phyloP scores from a whole-genome alignment of 148 eudicot genomes.

The Linanthus parryae region DNA sequence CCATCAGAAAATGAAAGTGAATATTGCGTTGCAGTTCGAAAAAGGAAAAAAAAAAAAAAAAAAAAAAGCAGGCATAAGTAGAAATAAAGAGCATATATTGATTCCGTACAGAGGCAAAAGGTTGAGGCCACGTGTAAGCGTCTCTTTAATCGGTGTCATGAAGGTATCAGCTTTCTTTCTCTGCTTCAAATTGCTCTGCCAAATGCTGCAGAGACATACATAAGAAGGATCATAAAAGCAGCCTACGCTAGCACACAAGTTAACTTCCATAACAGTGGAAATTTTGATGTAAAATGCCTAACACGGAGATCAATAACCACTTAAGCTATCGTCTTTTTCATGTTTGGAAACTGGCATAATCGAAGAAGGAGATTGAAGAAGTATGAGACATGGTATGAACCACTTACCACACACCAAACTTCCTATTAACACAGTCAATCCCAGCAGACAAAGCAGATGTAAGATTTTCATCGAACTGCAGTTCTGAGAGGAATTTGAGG shows the following conservation, averaged over 20 bases:
- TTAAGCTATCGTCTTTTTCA: too few species aligned
- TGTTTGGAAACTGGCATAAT: too few species aligned
- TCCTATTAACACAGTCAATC: conserved; percentile 40
- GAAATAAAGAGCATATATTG: neutral
- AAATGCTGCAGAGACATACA: conserved; percentile 27
- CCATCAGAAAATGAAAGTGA: neutral
- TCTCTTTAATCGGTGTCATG: conserved; percentile 16
- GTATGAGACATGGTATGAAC: too few species aligned
- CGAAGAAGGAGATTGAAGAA: too few species aligned
- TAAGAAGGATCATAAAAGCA: conserved; percentile 4
- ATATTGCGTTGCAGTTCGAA: too few species aligned
- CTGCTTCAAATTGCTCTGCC: conserved; percentile 21
- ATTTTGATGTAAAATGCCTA: too few species aligned
- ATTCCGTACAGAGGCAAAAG: conserved; percentile 27
- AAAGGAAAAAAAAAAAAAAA: neutral
- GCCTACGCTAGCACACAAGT: too few species aligned
- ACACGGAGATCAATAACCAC: too few species aligned
- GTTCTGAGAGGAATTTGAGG: conserved; percentile 46
- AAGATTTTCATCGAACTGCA: conserved; percentile 56
- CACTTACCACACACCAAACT: conserved; percentile 54
- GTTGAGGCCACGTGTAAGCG: conserved; percentile 18
- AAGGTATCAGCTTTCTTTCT: conserved; percentile 25
- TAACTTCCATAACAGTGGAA: too few species aligned
- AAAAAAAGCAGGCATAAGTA: neutral
- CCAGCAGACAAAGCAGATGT: conserved; percentile 26